These are phyloP conservation scores for Peribolospora baueri DNA, from an alignment of 768 basidiomycete species.

Conservation along the genomic window DNA sequence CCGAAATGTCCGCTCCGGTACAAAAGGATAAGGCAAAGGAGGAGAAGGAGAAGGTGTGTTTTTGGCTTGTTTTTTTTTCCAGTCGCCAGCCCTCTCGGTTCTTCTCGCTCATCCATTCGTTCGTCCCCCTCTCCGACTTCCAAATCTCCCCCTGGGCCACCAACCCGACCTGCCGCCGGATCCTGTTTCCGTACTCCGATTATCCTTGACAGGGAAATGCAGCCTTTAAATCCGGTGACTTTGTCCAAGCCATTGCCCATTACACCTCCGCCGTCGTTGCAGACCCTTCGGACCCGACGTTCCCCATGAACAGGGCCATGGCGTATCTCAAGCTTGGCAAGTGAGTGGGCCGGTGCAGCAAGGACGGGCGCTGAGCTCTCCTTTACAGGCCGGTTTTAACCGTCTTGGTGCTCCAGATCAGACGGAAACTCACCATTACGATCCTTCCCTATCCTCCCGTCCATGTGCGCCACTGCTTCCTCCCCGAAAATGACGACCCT, in stretches of 20 bases:
- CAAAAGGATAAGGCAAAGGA: too few relatives aligned
- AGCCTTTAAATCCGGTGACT: slow-evolving; percentile 62
- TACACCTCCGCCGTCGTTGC: slow-evolving; percentile 59
- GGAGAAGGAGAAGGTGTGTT: too few relatives aligned
- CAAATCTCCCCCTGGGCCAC: too few relatives aligned
- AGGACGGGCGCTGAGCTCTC: too few relatives aligned
- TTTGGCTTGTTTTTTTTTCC: too few relatives aligned
- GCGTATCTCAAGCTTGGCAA: slow-evolving; percentile 87
- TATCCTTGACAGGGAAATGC: slow-evolving; percentile 41
- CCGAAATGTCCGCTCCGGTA: too few relatives aligned
- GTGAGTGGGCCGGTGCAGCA: slow-evolving; percentile 29
- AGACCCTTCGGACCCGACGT: slow-evolving; percentile 47
- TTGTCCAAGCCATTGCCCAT: slow-evolving; percentile 52
- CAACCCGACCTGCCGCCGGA: too few relatives aligned
- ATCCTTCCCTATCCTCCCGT: background rate
- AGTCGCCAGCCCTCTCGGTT: too few relatives aligned
- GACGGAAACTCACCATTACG: background rate
- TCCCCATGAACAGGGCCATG: slow-evolving; percentile 65
- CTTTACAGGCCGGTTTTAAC: background rate
- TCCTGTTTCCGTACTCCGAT: background rate
- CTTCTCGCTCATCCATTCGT: too few relatives aligned
- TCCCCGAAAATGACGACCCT: too few relatives aligned
- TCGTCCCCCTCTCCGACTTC: too few relatives aligned
- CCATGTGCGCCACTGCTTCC: background rate
- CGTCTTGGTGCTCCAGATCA: background rate